Evolutionary conservation across 2,329 filamentous ascomycete genomes (phyloP).

Genomic region (Elsinoe batatas): DNA sequence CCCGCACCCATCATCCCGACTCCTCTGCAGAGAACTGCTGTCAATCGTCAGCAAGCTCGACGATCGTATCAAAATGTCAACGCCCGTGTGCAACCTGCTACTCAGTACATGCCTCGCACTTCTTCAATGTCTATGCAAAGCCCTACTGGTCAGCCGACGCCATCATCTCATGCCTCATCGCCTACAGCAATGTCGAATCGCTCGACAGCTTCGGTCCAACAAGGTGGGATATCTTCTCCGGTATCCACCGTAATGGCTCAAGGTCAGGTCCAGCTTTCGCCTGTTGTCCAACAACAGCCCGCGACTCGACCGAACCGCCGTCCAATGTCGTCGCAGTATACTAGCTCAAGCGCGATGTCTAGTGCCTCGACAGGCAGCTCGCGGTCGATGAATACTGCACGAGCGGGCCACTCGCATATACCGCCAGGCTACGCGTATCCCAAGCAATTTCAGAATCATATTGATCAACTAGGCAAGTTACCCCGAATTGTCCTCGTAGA

Average conservation of each 20-base stretch:
- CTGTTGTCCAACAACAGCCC: slow-evolving; percentile 32
- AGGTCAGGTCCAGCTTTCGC: slow-evolving; percentile 34
- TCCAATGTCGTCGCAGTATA: slow-evolving; percentile 24
- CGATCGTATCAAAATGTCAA: slow-evolving; percentile 25
- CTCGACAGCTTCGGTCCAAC: slow-evolving; percentile 52
- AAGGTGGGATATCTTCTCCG: slow-evolving; percentile 53
- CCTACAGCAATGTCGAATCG: slow-evolving; percentile 47
- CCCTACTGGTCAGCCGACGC: slow-evolving; percentile 69
- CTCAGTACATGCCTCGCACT: slow-evolving; percentile 27
- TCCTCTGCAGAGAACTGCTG: slow-evolving; percentile 68
- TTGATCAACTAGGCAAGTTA: slow-evolving; percentile 88
- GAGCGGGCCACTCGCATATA: slow-evolving; percentile 18
- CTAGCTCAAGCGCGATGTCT: slow-evolving; percentile 28
- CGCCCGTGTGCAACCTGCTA: neutral
- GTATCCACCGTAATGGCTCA: slow-evolving; percentile 47
- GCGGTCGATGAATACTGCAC: slow-evolving; percentile 15
- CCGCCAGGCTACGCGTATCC: slow-evolving; percentile 57
- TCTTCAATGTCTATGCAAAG: slow-evolving; percentile 43
- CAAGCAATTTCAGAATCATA: slow-evolving; percentile 84
- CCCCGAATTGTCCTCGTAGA: slow-evolving; percentile 43
- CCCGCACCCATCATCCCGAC: slow-evolving; percentile 41
- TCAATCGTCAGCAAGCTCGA: slow-evolving; percentile 56
- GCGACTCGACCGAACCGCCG: slow-evolving; percentile 35
- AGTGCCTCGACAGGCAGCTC: slow-evolving; percentile 27
- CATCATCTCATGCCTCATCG: slow-evolving; percentile 68